A percentile compares a stretch with the other conserved stretches of the same genome.
These are phyloP conservation scores for Eucalyptus camaldulensis DNA, from an alignment of 345 rosid genomes.

Conservation along the genomic window DNA sequence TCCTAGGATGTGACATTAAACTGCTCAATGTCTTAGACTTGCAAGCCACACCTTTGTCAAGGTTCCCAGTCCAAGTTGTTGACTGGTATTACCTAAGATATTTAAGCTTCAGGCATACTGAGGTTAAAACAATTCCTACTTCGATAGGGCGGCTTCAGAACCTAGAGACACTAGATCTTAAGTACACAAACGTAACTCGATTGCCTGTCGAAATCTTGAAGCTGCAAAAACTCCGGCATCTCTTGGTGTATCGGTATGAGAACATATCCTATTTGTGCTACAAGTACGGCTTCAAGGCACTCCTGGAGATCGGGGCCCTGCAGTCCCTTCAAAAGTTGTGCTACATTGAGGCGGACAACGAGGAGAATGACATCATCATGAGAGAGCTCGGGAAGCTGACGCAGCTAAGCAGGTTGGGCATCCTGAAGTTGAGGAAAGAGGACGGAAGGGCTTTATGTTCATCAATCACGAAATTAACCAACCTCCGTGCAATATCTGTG, in stretches of 20 bases:
- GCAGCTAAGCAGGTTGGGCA: conserved; percentile 25
- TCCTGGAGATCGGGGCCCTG: conserved; percentile 7
- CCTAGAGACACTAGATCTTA: conserved; percentile 34
- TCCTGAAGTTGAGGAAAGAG: conserved; percentile 19
- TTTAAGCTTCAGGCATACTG: conserved; percentile 20
- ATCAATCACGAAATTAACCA: conserved; percentile 5
- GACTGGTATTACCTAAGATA: conserved; percentile 15
- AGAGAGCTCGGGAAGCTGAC: conserved; percentile 21
- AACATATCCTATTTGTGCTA: conserved; percentile 1
- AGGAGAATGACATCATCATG: background rate
- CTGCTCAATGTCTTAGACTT: conserved; percentile 29
- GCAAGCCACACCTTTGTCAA: conserved; percentile 13
- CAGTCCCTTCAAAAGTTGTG: conserved; percentile 24
- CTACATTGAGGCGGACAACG: conserved; percentile 15
- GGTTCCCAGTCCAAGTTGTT: conserved; percentile 17
- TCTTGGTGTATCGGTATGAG: conserved; percentile 23
- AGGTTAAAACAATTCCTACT: conserved; percentile 16
- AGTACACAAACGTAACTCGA: conserved; percentile 13
- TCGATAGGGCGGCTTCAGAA: conserved; percentile 25
- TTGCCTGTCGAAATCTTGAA: conserved; percentile 21
- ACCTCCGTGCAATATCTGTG: conserved; percentile 19
- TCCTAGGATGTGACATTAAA: background rate
- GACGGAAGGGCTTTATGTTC: conserved; percentile 19
- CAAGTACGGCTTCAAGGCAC: conserved; percentile 19
- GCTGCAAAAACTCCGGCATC: conserved; percentile 24